Base-by-base conservation (phyloP, 1,284 basidiomycete genomes). In the Hemileia vastatrix region DNA sequence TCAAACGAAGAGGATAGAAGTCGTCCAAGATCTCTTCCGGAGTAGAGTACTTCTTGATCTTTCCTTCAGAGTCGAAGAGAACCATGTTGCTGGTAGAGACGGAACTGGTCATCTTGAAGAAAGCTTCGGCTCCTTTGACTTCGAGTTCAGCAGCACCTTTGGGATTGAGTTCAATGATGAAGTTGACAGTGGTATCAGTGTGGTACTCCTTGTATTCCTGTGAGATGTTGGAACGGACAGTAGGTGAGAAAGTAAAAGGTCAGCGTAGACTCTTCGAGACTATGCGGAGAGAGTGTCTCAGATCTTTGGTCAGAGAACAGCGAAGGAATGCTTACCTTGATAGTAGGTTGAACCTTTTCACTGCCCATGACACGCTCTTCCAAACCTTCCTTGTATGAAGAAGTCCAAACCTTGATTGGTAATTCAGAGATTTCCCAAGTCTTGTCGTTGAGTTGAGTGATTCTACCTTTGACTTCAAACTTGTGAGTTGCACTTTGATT, bases 351-450 rank as follows among this genome's bases (percentile, higher is more conserved):
- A n/a, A 67, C 61, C 70, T 74, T 74, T 4, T 75, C 72, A n/a
- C 67, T 67, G 33, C 70, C 71, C 9, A 64, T 53, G 40, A 73
- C 68, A 40, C 71, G 70, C 65, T 74, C 72, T 64, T 75, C 73
- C 51, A 75, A 70, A 31, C 59, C 62, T 54, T 74, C 73, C 65
- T 75, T 75, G 68, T 72, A 75, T 24, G 64, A 59, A 27, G 70
- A 67, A 0, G 73, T 75, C 73, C 73, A 75, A 13, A 64, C 65
- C 24, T 71, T 70, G 61, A 75, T 68, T 11, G 73, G 73, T 66
- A 75, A 64, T 66, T 75, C 73, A 45, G 72, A 74, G 58, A 75
- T 73, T 69, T 75, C 73, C 65, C 67, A 74, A 8, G 71, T 74
- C 54, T 67, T 68, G 31, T 74, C 72, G 57, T 72, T 69, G 33